Conservation (phyloP, 495 filamentous ascomycete genomes). For the Lophiotrema nucula region DNA sequence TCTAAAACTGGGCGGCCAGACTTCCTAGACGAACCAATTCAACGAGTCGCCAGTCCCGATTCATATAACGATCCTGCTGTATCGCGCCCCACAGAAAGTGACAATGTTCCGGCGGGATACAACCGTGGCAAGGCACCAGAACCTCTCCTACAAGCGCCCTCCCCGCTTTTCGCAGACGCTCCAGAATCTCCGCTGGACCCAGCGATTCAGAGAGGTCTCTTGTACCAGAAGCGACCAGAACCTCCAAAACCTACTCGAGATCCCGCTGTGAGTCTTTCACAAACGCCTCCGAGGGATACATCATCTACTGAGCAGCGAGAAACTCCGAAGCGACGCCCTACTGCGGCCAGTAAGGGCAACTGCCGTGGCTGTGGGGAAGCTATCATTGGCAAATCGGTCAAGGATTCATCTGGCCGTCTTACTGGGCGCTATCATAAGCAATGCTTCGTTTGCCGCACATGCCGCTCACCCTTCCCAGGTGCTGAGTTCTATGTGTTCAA, state of each 20-base stretch:
- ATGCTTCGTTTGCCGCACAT: slow-evolving; percentile 90
- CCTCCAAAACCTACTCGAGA: slow-evolving; percentile 28
- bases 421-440: slow-evolving; percentile 91
- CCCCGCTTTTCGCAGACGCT: slow-evolving; percentile 4
- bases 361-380: slow-evolving; percentile 78
- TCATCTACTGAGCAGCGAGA: neutral
- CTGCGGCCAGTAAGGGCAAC: slow-evolving; percentile 57
- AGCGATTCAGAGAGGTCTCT: slow-evolving; percentile 48
- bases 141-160: slow-evolving; percentile 8
- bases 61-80: neutral
- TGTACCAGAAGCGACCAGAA: slow-evolving; percentile 32
- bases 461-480: slow-evolving; percentile 75
- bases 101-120: slow-evolving; percentile 3
- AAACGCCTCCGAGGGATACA: slow-evolving; percentile 4
- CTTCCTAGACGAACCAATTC: slow-evolving; percentile 7
- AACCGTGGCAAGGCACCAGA: slow-evolving; percentile 25
- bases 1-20: slow-evolving; percentile 14
- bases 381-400: slow-evolving; percentile 89
- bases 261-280: slow-evolving; percentile 4
- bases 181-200: slow-evolving; percentile 64
- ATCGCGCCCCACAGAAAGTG: neutral
- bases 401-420: slow-evolving; percentile 87
- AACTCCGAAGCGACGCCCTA: slow-evolving; percentile 16
- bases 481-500: slow-evolving; percentile 89
- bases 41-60: slow-evolving; percentile 22